Evolutionary conservation across 345 rosid genomes (phyloP), one percentile per base, ranked within the genome.

Genomic region (Lagerstroemia speciosa): DNA sequence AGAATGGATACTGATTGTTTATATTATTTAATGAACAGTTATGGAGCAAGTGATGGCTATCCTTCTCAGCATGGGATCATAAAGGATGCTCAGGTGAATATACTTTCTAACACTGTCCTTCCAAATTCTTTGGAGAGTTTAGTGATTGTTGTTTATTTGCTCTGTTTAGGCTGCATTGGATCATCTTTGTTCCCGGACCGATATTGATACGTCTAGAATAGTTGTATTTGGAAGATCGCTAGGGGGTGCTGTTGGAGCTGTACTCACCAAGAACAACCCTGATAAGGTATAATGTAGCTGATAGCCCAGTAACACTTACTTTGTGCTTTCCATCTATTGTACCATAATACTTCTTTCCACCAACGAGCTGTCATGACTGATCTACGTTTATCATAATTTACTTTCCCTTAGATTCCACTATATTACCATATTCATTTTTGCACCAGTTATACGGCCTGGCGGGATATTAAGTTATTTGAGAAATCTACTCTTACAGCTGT

Each of bases 211-310:
- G 40, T 85, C 95, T 70, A 82, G 98, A 73, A 88, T 94, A 77
- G 74, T 92, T 43, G 97, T 94, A 1, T 94, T 94, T 75, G 99
- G 99, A 77, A 88, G 99, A 77, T 94, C 99, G 65, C 96, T 94
- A 40, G 99, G 99, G 34, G 99, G 99, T 78, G 99, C 99, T 40
- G 99, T 94, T 61, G 99, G 99, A 73, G 71, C 99, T 72, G 82
- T 86, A 71, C 89, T 94, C 67, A 77, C 93, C 57, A 89, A 83
- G 84, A 94, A 87, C 81, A 94, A 92, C 73, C 99, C 95, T 27
- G 87, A 87, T 52, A 91, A 89, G 98, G 99, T 94, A 81, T 67
- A 14, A 20, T 64, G 24, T 34, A 24, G 57, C 40, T 22, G 50
- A 20, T 62, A 11, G 46, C 32, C 55, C 33, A 62, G 58, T 52